Evolutionary conservation across 2,329 filamentous ascomycete genomes (phyloP).

Genomic region (Fusarium denticulatum): DNA sequence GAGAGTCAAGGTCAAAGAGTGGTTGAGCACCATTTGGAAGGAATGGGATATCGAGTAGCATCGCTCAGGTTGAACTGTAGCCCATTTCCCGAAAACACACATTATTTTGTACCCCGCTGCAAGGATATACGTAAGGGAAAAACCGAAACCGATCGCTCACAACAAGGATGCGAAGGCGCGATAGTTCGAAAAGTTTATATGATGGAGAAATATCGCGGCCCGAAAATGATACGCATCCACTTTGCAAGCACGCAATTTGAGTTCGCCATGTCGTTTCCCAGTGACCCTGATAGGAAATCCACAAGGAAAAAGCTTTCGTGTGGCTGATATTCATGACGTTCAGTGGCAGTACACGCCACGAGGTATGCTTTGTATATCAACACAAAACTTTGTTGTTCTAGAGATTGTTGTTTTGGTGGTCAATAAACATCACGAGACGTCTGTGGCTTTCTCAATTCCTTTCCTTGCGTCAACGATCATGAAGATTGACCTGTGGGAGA

Average conservation of each 20-base stretch:
- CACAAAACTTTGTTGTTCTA: neutral
- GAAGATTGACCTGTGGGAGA: neutral
- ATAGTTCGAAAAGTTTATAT: slow-evolving; percentile 28
- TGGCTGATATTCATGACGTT: neutral
- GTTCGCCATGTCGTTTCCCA: slow-evolving; percentile 7
- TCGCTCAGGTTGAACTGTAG: neutral
- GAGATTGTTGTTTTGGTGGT: neutral
- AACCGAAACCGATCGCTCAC: neutral
- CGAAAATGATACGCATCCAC: slow-evolving; percentile 6
- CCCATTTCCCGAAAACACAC: neutral
- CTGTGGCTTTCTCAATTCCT: neutral
- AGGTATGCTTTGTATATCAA: neutral
- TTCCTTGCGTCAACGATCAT: neutral
- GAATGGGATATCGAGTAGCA: neutral
- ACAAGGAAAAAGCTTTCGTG: neutral
- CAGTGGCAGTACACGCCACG: neutral
- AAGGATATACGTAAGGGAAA: slow-evolving; percentile 5
- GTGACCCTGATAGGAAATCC: neutral
- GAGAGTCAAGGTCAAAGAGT: neutral
- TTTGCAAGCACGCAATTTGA: slow-evolving; percentile 27
- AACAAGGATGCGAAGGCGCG: slow-evolving; percentile 15
- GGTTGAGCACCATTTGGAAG: neutral
- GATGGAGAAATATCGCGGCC: slow-evolving; percentile 8
- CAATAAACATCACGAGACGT: neutral
- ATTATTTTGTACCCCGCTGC: no score